Evolutionary conservation across 2,329 filamentous ascomycete genomes (phyloP), one percentile per base, ranked within the genome.

Genomic region (Xylariales sp.): DNA sequence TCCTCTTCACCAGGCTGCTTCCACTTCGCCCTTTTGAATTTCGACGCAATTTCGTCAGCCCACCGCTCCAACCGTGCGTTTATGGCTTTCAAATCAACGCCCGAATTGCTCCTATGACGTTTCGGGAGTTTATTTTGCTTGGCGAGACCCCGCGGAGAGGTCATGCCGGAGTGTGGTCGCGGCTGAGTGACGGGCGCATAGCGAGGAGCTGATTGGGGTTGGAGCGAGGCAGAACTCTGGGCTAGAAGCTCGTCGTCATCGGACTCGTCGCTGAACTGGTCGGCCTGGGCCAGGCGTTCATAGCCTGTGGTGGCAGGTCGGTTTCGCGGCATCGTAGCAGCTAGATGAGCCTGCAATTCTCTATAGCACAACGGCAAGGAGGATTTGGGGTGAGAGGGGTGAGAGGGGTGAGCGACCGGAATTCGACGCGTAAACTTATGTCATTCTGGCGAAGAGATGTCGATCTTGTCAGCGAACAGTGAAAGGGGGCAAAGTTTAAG

Each of bases 31-130:
- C 94, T 93, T 83, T 97, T 98, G 86, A 99, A 98, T 75, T 97
- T 96, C 73, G 93, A 92, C 36, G 96, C 94, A 76, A 99, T 98
- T 82, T 99, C 96, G 75, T 98, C 96, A 16, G 96, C 96, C 96
- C 96, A 99, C 78, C 93, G 87, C 81, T 99, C 96, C 32, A 99
- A 84, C 30, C 96, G 88, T 67, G 95, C 94, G 80, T 99, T 99
- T 81, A 99, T 98, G 68, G 96, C 96, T 79, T 98, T 98, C 78
- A 99, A 92, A 77, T 99, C 96, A 18, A 99, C 95, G 3, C 94
- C 95, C 23, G 93, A 93, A 75, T 94, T 96, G 77, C 93, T 92
- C 59, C 77, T 71, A 52, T 67, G 70, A 28, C 75, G 75, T 71
- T 90, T 85, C 68, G 84, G 81, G 59, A 88, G 85, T 46, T 72